Conservation (phyloP, 176 grass and related monocot species). For the Guadua angustifolia region DNA sequence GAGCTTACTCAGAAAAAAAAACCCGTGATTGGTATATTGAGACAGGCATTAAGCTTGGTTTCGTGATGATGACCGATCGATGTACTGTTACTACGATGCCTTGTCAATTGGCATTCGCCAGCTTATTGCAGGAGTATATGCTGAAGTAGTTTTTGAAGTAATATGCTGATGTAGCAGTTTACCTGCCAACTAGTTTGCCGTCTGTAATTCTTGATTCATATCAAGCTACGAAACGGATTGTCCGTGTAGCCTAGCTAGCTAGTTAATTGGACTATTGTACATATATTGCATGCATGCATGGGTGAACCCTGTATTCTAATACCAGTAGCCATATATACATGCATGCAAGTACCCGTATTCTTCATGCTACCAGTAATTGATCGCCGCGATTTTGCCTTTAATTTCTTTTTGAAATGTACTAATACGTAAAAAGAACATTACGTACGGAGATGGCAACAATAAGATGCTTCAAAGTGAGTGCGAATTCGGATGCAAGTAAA, state of each 20-base stretch:
- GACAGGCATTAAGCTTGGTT: neutral
- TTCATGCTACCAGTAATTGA: neutral
- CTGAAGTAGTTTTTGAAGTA: neutral
- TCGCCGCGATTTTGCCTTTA: neutral
- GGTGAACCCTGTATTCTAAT: neutral
- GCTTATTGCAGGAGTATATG: neutral
- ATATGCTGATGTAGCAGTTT: no score
- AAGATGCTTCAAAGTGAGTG: neutral
- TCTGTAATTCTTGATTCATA: neutral
- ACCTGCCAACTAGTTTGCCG: neutral
- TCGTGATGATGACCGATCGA: neutral
- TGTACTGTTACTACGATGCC: neutral
- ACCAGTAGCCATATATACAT: neutral
- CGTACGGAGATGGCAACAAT: neutral
- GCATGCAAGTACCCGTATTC: neutral
- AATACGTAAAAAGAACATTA: neutral
- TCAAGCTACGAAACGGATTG: neutral
- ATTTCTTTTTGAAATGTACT: neutral
- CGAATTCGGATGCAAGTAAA: neutral
- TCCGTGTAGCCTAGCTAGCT: neutral
- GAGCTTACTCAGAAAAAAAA: neutral
- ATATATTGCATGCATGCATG: neutral
- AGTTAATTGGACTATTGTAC: neutral
- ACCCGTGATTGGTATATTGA: neutral
- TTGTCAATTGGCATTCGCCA: neutral